These are phyloP conservation scores for Naganishia antarctica DNA, from an alignment of 768 basidiomycete genomes.

Conservation along the genomic window DNA sequence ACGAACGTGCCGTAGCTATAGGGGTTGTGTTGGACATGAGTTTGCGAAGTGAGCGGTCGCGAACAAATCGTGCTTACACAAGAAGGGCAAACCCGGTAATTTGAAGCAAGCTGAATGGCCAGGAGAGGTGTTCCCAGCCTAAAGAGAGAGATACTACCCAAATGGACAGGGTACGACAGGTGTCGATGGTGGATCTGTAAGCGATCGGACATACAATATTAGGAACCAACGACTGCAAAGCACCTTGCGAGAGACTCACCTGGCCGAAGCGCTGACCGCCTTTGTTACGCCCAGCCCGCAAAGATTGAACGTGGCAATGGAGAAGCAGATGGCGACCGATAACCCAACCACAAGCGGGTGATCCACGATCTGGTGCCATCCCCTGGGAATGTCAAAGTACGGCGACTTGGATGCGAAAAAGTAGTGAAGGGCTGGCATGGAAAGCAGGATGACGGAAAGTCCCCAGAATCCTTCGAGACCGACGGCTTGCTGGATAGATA, in stretches of 20 bases:
- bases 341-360: slow-evolving; percentile 67
- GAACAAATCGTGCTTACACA: slow-evolving; percentile 61
- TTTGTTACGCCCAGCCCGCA: slow-evolving; percentile 89
- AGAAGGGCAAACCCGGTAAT: slow-evolving; percentile 78
- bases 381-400: slow-evolving; percentile 80
- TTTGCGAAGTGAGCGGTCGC: slow-evolving; percentile 27
- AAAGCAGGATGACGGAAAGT: slow-evolving; percentile 66
- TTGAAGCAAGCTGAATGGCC: slow-evolving; percentile 76
- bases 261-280: slow-evolving; percentile 85
- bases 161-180: slow-evolving; percentile 90
- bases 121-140: slow-evolving; percentile 82
- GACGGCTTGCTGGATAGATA: slow-evolving; percentile 60
- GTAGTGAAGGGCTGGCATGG: slow-evolving; percentile 66
- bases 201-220: background rate
- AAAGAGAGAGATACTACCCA: slow-evolving; percentile 80
- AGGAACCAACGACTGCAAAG: background rate
- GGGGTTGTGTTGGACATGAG: too few species aligned
- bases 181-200: slow-evolving; percentile 69
- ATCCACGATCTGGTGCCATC: slow-evolving; percentile 80
- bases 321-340: slow-evolving; percentile 65
- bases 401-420: slow-evolving; percentile 46
- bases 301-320: slow-evolving; percentile 78
- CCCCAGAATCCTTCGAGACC: slow-evolving; percentile 94
- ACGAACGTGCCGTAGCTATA: slow-evolving; percentile 85
- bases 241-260: slow-evolving; percentile 46